Base-by-base conservation (phyloP, 129 eudicot species). In the Silybum marianum region DNA sequence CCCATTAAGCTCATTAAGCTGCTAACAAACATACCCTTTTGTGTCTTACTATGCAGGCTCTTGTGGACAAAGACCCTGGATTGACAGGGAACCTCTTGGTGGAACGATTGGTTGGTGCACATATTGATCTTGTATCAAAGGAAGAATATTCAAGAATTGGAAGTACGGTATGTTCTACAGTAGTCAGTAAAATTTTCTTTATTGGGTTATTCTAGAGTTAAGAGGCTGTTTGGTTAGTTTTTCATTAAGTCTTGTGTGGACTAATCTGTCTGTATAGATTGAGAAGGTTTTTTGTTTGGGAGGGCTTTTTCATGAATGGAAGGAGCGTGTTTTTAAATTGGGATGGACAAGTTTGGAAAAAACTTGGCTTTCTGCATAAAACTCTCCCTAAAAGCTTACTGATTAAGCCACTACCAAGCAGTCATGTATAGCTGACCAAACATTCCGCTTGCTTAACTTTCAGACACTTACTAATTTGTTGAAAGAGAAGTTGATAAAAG, bases 41-140 rank as follows among this genome's bases (percentile, higher is more conserved):
- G 36, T 32, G 42, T 38, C 63, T 46, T 44, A 26, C 3, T 21
- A 69, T 79, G 78, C 89, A 95, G 99, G 86, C 79, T 84, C 93
- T 89, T 73, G 76, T 87, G 63, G 99, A 95, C 78, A 88, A 90
- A 82, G 99, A 95, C 88, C 99, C 99, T 70, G 99, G 99, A 69
- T 88, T 95, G 86, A 95, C 97, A 7, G 98, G 99, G 81, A 95
- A 93, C 85, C 95, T 95, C 48, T 76, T 95, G 86, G 97, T 95
- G 73, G 99, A 95, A 75, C 95, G 99, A 71, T 93, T 95, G 73
- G 97, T 95, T 86, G 99, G 99, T 77, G 99, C 98, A 40, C 99
- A 95, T 84, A 85, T 95, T 69, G 99, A 95, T 84, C 97, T 95
- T 68, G 95, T 95, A 83, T 89, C 99, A 69, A 95, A 95, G 77